A percentile compares a stretch with the other conserved stretches of the same genome.
phyloP scores from a whole-genome alignment of 305 asterid species.

The Striga hermonthica region DNA sequence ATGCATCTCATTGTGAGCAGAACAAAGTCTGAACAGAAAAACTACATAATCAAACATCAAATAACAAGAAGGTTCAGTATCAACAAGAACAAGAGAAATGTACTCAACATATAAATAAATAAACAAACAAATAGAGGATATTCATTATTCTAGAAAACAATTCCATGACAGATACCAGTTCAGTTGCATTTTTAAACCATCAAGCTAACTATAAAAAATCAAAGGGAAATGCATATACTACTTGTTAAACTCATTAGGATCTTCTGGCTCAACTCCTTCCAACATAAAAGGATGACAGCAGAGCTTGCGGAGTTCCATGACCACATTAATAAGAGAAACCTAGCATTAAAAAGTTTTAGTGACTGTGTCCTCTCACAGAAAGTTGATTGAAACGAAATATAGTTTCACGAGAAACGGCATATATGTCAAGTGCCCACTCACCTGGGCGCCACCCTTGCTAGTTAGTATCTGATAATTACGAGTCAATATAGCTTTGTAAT shows the following conservation, averaged over 20 bases:
- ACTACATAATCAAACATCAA: conserved; percentile 17
- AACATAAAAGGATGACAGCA: conserved; percentile 97
- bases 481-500: conserved; percentile 91
- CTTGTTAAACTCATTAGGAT: conserved; percentile 73
- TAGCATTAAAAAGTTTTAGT: conserved; percentile 38
- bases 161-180: conserved; percentile 15
- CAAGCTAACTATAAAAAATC: conserved; percentile 22
- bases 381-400: conserved; percentile 16
- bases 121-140: background rate
- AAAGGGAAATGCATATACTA: conserved; percentile 37
- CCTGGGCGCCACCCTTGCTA: conserved; percentile 99
- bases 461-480: conserved; percentile 92
- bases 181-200: conserved; percentile 26
- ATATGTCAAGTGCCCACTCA: conserved; percentile 33
- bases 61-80: conserved; percentile 1
- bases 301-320: conserved; percentile 98
- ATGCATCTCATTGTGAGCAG: conserved; percentile 32
- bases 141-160: background rate
- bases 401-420: conserved; percentile 30
- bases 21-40: conserved; percentile 17
- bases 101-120: conserved; percentile 4
- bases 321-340: conserved; percentile 95
- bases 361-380: conserved; percentile 25
- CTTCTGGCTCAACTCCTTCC: conserved; percentile 99
- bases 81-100: conserved; percentile 27